Evolutionary conservation across 2,329 filamentous ascomycete species (phyloP), one percentile per base, ranked within the genome.

Genomic region (Lachnellula occidentalis): DNA sequence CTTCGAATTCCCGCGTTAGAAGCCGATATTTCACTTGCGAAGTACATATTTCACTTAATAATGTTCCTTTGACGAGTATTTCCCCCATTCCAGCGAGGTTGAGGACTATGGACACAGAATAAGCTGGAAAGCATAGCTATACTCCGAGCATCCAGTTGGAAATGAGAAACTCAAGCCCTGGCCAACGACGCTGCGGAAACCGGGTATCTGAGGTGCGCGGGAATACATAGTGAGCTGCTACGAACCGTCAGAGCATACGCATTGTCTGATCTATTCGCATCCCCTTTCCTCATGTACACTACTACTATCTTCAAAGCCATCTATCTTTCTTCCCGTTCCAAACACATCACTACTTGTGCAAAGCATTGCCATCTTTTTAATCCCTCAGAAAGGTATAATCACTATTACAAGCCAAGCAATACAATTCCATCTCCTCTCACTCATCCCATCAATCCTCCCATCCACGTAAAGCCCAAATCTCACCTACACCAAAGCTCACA

Each of bases 61-160:
- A 64, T 73, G 74, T 36, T 72, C 78, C 22, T 83, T 83, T 55
- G 81, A 84, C 60, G 62, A 65, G 9, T 82, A 78, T 55, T 67
- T 75, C 14, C 66, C 71, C 1, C 71, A 76, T 24, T 83, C 83
- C 58, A 71, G 73, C 48, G 50, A 55, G 34, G 19, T 17, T 49
- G 14, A 50, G 36, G 43, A 55, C 47, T 5, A n/a, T 59, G 51
- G 17, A 50, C 34, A 6, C 45, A 53, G 27, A 43, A 45, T 5
- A 55, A 59, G 21, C 55, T 51, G 6, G 53, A 57, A 19, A 19
- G 34, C 22, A 58, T 58, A 51, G 19, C 7, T 19, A 8, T 24
- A 41, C 15, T 19, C 31, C 17, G 34, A 34, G n/a, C 9, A 37
- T 15, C 34, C 17, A 17, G 4, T 6, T 15, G 36, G 8, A 39